A percentile compares a stretch with the other conserved stretches of the same genome.
Conservation (phyloP, 148 eudicot species). For the Vaccinium vitisidaea region DNA sequence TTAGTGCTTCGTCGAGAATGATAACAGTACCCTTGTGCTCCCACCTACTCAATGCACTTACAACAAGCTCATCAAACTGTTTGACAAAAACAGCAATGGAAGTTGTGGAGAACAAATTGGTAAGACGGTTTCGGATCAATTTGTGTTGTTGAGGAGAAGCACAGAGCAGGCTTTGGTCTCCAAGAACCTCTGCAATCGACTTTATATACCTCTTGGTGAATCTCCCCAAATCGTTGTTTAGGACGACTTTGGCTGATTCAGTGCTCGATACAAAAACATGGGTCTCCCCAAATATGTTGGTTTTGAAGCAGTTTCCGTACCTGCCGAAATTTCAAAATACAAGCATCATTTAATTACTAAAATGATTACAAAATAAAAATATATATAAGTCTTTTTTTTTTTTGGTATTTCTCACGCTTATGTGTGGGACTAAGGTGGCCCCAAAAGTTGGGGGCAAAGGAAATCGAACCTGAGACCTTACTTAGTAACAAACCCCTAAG, state of each 20-base stretch:
- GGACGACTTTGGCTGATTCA: conserved; percentile 38
- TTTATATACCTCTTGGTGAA: conserved; percentile 52
- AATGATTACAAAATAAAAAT: background rate
- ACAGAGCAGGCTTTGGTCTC: conserved; percentile 43
- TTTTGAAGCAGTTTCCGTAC: conserved; percentile 52
- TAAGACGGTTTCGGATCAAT: conserved; percentile 29
- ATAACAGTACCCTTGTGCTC: conserved; percentile 24
- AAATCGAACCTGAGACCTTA: too few relatives aligned
- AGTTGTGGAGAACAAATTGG: conserved; percentile 34
- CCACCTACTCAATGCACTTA: conserved; percentile 30
- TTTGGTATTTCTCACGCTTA: too few relatives aligned
- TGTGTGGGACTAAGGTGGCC: too few relatives aligned
- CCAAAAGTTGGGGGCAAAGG: too few relatives aligned
- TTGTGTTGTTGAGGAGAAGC: conserved; percentile 40
- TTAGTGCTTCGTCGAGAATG: conserved; percentile 37
- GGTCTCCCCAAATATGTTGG: conserved; percentile 44
- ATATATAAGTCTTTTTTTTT: too few relatives aligned
- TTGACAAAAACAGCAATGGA: conserved; percentile 24
- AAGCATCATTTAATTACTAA: background rate
- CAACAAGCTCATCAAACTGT: conserved; percentile 37
- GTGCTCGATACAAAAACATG: conserved; percentile 50
- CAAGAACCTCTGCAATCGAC: conserved; percentile 45
- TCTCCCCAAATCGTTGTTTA: conserved; percentile 44
- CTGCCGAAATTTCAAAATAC: conserved; percentile 13
- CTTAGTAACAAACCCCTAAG: too few relatives aligned